Base-by-base conservation (phyloP, 352 stramenopile species). In the Globisporangium nunn region DNA sequence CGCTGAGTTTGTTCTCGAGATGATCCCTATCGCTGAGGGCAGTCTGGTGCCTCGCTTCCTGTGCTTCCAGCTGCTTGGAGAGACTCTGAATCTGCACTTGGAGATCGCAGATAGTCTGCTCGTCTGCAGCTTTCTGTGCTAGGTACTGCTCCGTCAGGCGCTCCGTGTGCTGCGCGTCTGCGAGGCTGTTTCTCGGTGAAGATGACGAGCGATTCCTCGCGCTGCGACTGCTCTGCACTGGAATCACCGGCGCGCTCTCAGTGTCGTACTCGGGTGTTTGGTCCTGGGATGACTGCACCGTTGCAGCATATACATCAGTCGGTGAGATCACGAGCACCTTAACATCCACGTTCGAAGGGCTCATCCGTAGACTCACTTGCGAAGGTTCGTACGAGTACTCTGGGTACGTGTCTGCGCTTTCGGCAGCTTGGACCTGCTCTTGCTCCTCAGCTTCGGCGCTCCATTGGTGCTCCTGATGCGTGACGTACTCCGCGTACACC, bases 121-220 rank as follows among this genome's bases (percentile, higher is more conserved):
- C 57, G 17, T 77, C 68, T 31, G 67, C 65, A 8, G 18, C 44
- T 7, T 70, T 77, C n/a, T 64, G 66, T 30, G 67, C 59, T 51
- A 78, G 61, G 23, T 56, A 66, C 46, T 74, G 59, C 35, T 40
- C 6, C 35, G 35, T 40, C 35, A 40, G 6, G 28, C 74, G 48
- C 33, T 76, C 49, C n/a, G 44, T 57, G 28, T 54, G 30, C 18
- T 54, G 58, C 6, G 50, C 31, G 29, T 64, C 58, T 2, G 33
- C 58, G 17, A 51, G 39, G 6, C 12, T 44, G 41, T 17, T 51
- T 15, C 37, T 29, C 6, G 50, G 29, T 12, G 59, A 37, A 11
- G 50, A 23, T 15, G 46, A 52, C 2, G 59, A 59, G 3, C 48
- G 23, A 15, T 15, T 56, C 41, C 52, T 59, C 23, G 47, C 48